A percentile compares a stretch with the other conserved stretches of the same genome.
These are phyloP conservation scores for Penicillium mononematosum DNA, from an alignment of 495 filamentous ascomycete species.

Conservation along the genomic window DNA sequence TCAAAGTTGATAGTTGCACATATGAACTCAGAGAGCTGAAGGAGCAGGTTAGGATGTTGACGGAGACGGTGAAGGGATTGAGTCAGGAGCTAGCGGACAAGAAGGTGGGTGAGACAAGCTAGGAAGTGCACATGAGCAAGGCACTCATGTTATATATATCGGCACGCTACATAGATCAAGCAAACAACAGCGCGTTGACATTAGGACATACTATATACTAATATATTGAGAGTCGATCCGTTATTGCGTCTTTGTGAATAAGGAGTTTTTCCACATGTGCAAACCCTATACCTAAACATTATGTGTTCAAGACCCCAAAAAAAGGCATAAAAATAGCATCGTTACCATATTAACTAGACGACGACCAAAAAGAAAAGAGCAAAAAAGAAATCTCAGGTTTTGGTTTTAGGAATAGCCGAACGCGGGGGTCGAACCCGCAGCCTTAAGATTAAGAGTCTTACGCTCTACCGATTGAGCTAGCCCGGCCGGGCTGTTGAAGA, in stretches of 20 bases:
- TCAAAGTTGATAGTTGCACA: conserved; percentile 68
- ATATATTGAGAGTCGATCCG: too few species aligned
- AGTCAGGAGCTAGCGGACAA: conserved; percentile 25
- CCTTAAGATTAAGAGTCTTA: conserved; percentile 63
- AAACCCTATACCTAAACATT: too few species aligned
- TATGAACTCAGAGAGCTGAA: conserved; percentile 66
- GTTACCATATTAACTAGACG: not conserved
- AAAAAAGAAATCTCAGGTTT: conserved; percentile 21
- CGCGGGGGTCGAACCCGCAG: conserved; percentile 59
- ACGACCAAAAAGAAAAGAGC: not conserved
- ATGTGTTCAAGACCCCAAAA: too few species aligned
- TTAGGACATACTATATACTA: too few species aligned
- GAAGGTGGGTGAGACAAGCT: not conserved
- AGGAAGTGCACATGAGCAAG: not conserved
- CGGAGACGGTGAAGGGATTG: conserved; percentile 52
- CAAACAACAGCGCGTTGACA: not conserved
- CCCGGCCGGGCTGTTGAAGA: conserved; percentile 32
- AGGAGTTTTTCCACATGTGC: too few species aligned
- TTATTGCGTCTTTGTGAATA: too few species aligned
- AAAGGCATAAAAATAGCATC: too few species aligned
- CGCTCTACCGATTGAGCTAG: conserved; percentile 63
- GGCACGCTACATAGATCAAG: too few species aligned
- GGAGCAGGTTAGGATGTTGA: conserved; percentile 68
- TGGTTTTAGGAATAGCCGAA: conserved; percentile 43
- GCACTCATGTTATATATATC: not conserved